Conservation (phyloP, 257 asterid genomes). For the Solanum infundibuliforme region DNA sequence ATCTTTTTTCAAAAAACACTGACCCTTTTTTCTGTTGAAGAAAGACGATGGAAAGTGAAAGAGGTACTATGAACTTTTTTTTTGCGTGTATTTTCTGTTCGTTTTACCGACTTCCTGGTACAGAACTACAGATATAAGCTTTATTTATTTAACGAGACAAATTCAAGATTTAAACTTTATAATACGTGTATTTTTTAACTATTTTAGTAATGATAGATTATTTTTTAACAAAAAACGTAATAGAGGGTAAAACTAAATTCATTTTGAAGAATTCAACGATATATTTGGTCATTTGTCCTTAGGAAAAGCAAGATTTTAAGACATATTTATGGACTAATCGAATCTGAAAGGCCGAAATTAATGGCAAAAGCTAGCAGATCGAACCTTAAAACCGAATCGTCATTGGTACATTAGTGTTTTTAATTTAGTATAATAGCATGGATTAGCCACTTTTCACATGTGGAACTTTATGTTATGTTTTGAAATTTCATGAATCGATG, state of each 20-base stretch:
- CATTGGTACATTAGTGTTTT: background rate
- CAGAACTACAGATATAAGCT: background rate
- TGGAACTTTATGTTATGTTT: background rate
- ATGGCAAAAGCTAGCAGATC: background rate
- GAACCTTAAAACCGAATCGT: background rate
- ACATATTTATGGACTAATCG: background rate
- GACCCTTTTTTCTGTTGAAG: background rate
- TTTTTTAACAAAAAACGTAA: background rate
- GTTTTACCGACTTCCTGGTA: background rate
- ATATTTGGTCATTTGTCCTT: background rate
- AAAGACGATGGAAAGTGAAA: conserved; percentile 6
- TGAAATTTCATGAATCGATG: background rate
- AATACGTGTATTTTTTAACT: fast-evolving
- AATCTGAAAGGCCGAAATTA: background rate
- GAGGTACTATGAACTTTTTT: background rate
- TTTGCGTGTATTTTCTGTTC: background rate
- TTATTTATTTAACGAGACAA: fast-evolving
- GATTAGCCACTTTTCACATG: background rate
- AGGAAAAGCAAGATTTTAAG: fast-evolving
- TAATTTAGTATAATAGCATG: background rate
- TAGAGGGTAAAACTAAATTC: background rate
- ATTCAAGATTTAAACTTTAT: background rate
- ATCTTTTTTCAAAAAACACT: background rate
- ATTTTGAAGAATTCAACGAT: too few species aligned
- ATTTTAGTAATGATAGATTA: too few species aligned